Evolutionary conservation across 1,284 basidiomycete species (phyloP), one percentile per base, ranked within the genome.

Genomic region (Fomes fomentarius): DNA sequence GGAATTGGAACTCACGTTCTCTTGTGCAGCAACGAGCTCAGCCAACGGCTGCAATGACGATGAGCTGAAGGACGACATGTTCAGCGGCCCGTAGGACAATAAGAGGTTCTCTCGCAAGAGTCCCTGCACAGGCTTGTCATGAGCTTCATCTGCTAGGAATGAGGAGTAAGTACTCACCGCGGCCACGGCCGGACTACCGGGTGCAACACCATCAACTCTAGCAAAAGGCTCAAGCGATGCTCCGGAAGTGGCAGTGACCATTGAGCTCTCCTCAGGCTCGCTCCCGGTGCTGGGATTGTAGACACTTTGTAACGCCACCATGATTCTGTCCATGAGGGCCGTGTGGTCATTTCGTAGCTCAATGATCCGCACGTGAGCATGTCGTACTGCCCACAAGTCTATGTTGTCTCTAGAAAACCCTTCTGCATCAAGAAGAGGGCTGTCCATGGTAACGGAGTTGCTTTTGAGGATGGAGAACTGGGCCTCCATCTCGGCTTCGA

Each of bases 321-420:
- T 84, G 53, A 96, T 84, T 35, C 82, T 77, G 56, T 85, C 78
- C 71, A 83, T 86, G n/a, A 91, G 71, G 21, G 70, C 76, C 19
- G 74, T 76, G 50, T 89, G 76, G 68, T 96, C 94, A 64, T 95
- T 96, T 55, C 85, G 78, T 40, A 95, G 74, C 67, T 87, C 83
- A 52, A 91, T 84, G 30, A 93, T 83, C 53, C 87, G 79, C 39
- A 84, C 80, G 47, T 86, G 79, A 7, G 93, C 91, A 50, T 81
- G 78, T 22, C 93, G 81, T 26, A 96, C 87, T 4, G 89, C 85
- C 68, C 87, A 94, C 17, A 96, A 78, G 66, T 96, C 94, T 54
- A 92, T 76, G 69, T 92, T 89, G 12, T 83, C 85, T 10, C 92
- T 81, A 1, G 94, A 94, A 70, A 93, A 96, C 6, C 94, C 94